Base-by-base conservation (phyloP, 228 moss, liverwort and hornwort genomes). In the Sphagnum fallax region DNA sequence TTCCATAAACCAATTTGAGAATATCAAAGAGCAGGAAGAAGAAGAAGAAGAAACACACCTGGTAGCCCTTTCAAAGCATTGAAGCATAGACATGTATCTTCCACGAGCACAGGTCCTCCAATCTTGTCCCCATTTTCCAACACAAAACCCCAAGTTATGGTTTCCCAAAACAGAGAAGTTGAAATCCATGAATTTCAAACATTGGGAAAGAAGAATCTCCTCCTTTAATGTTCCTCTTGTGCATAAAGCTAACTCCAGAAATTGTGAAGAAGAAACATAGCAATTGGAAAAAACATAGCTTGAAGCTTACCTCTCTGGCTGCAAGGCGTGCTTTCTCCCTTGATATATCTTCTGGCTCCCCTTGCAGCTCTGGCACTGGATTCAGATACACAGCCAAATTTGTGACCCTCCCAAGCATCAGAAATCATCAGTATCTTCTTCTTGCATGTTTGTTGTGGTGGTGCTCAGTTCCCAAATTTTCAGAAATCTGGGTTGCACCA, bases 51-150 rank as follows among this genome's bases (percentile, higher is more conserved):
- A 58, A 6, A 13, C 51, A 53, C 52, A 98, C 98, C 98, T 72
- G 98, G 98, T 53, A 98, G 87, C 73, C 98, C 98, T 84, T 92
- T 87, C 77, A 98, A 82, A 60, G 98, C 98, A 74, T 86, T 76
- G 71, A 94, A 98, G 86, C 98, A 98, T 62, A 98, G 78, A 79
- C 98, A 98, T 5, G 98, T 98, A 73, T 98, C 98, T 81, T 98
- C 98, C 68, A 98, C 98, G 53, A 98, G 88, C 75, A 93, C 98
- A 5, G 94, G 92, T 69, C 98, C 98, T 70, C 86, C 91, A 78
- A 98, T 78, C 98, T 98, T 81, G 65, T 68, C 67, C 72, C 73
- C 65, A 53, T 53, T 18, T 48, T 53, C 60, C 78, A 32, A 32
- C 32, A 84, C 63, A 52, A 49, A 61, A 69, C 53, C 65, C 49